Evolutionary conservation across 2,329 filamentous ascomycete species (phyloP), one percentile per base, ranked within the genome.

Genomic region (Botrytis cinerea): DNA sequence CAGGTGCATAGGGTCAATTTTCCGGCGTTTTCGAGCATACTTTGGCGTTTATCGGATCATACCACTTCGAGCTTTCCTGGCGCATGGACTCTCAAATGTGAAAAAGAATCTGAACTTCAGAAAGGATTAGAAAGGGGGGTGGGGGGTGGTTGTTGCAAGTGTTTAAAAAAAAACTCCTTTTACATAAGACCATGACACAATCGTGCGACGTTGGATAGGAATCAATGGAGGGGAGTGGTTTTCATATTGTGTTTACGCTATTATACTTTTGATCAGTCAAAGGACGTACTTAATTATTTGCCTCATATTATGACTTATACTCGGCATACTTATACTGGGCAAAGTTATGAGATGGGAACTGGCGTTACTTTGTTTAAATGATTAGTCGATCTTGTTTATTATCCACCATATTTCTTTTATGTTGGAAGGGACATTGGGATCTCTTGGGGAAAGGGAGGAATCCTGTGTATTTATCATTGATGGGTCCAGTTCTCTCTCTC

Each of bases 11-110:
- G 70, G 73, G 75, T 74, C 75, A 75, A 77, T 75, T 73, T 78
- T 76, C 71, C 74, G 79, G 79, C 79, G 79, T 81, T 81, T 79
- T 78, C 77, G 74, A 78, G 78, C 79, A 80, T 80, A 78, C 75
- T 77, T 77, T 74, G 79, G 80, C 79, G 79, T 80, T 81, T 75
- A 79, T 75, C 76, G 79, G 77, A 78, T 78, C 78, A 79, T 80
- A 79, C 76, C 77, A 78, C 69, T 75, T 78, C 74, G n/a, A 57
- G 76, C 70, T 74, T 73, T 78, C 75, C 74, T 43, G 76, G 76
- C 74, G 73, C 75, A 74, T 79, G 79, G 72, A 70, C 54, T 70
- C 25, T 80, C 76, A 73, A 57, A 79, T 80, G 77, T 77, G 77
- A 80, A 80, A 80, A 70, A 73, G 57, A 70, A 73, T 60, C 35